A percentile compares a stretch with the other conserved stretches of the same genome.
Conservation (phyloP, 2,329 filamentous ascomycete genomes). For the Helminthosporium solani region DNA sequence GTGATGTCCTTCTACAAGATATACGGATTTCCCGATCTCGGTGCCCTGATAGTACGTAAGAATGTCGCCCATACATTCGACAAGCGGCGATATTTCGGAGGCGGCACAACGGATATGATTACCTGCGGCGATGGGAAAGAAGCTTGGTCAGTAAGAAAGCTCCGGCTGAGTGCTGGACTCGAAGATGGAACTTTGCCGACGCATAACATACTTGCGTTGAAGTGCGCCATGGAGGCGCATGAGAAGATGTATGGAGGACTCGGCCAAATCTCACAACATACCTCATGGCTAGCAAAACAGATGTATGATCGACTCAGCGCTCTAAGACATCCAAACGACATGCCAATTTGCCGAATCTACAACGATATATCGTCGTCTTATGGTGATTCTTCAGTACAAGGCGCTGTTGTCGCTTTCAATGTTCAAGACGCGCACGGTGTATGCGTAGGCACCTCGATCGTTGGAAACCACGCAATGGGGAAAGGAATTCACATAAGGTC, state of each 20-base stretch:
- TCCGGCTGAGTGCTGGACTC: slow-evolving; percentile 59
- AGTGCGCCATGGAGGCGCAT: slow-evolving; percentile 60
- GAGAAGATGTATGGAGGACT: slow-evolving; percentile 59
- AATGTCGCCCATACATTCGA: slow-evolving; percentile 58
- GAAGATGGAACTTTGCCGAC: slow-evolving; percentile 69
- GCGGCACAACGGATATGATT: slow-evolving; percentile 63
- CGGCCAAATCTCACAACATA: slow-evolving; percentile 60
- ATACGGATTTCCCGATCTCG: slow-evolving; percentile 90
- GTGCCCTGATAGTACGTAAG: slow-evolving; percentile 78
- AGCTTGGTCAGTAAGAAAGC: slow-evolving; percentile 53
- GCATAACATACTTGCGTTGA: slow-evolving; percentile 64
- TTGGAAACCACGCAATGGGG: slow-evolving; percentile 60
- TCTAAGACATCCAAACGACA: slow-evolving; percentile 57
- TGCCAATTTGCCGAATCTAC: slow-evolving; percentile 56
- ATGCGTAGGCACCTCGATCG: slow-evolving; percentile 57
- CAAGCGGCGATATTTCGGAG: slow-evolving; percentile 64
- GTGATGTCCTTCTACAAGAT: slow-evolving; percentile 92
- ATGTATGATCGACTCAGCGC: slow-evolving; percentile 51
- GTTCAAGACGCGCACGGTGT: slow-evolving; percentile 54
- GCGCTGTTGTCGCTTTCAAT: slow-evolving; percentile 66
- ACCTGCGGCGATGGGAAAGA: slow-evolving; percentile 54
- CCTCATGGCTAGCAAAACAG: slow-evolving; percentile 53
- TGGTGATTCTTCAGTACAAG: slow-evolving; percentile 56
- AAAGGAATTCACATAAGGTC: slow-evolving; percentile 61
- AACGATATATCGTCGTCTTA: slow-evolving; percentile 53